Evolutionary conservation across 176 grass and related monocot genomes (phyloP).

Genomic region (Alopecurus myosuroides): DNA sequence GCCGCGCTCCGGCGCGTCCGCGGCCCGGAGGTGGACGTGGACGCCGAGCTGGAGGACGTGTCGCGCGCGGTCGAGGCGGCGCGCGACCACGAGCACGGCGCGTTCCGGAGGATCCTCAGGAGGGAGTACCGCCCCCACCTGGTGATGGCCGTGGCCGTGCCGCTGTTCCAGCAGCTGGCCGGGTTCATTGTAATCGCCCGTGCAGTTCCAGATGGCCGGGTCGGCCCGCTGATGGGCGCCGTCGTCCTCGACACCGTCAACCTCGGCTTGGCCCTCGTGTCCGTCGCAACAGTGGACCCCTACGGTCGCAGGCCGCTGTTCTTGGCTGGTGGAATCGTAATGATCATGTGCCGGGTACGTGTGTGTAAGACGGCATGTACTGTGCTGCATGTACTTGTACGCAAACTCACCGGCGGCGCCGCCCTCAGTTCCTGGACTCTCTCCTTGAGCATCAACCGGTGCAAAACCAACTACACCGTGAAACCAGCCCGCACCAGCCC

Average conservation of each 20-base stretch:
- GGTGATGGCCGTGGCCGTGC: constrained; percentile 49
- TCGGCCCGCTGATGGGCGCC: constrained; percentile 53
- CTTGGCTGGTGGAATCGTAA: constrained; percentile 35
- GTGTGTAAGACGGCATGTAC: too few species aligned
- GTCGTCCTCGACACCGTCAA: constrained; percentile 57
- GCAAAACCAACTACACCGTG: too few species aligned
- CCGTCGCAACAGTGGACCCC: constrained; percentile 34
- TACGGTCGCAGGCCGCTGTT: constrained; percentile 50
- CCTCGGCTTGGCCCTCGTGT: constrained; percentile 41
- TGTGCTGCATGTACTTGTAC: too few species aligned
- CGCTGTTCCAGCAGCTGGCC: constrained; percentile 69
- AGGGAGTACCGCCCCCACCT: constrained; percentile 61
- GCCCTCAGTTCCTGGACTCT: too few species aligned
- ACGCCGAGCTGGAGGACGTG: constrained; percentile 53
- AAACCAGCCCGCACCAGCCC: too few species aligned
- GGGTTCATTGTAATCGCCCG: constrained; percentile 58
- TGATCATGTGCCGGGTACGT: constrained; percentile 57
- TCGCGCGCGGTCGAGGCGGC: constrained; percentile 19
- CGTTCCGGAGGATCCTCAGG: constrained; percentile 48
- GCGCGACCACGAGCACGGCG: constrained; percentile 28
- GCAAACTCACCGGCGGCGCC: too few species aligned
- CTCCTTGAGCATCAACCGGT: too few species aligned
- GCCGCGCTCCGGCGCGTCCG: constrained; percentile 39
- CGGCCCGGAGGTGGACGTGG: constrained; percentile 39
- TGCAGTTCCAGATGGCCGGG: constrained; percentile 64